Conservation (phyloP, 148 eudicot species). For the Amaranthus cruentus region DNA sequence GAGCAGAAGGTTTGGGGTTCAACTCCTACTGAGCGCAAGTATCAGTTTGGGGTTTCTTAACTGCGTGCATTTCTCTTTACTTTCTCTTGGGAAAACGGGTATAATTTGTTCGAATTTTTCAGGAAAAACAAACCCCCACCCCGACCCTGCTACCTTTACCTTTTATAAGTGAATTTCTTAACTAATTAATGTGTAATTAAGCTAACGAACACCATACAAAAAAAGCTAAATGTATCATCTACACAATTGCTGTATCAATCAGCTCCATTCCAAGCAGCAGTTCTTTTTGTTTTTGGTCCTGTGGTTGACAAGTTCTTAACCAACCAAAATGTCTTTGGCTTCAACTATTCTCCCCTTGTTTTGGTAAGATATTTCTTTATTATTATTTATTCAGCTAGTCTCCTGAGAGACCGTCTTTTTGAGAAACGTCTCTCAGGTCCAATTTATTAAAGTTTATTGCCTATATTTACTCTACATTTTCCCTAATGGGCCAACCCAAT, state of each 20-base stretch:
- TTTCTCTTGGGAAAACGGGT: no score
- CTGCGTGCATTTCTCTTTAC: no score
- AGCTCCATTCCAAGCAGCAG: conserved; percentile 83
- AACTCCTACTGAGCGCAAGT: no score
- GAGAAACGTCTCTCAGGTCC: no score
- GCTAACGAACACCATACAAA: conserved; percentile 90
- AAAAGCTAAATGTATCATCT: conserved; percentile 80
- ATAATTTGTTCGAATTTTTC: no score
- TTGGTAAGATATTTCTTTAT: conserved; percentile 36
- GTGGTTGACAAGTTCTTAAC: conserved; percentile 67
- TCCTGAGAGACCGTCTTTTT: no score
- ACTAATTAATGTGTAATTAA: conserved; percentile 19
- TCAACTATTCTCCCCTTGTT: conserved; percentile 62
- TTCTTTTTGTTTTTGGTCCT: conserved; percentile 73
- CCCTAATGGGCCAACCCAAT: no score
- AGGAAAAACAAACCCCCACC: no score
- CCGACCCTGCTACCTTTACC: background rate
- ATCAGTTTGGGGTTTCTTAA: no score
- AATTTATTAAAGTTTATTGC: no score
- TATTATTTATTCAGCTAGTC: background rate
- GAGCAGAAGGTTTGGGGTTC: no score
- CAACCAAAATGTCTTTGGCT: conserved; percentile 66
- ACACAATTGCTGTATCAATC: conserved; percentile 85
- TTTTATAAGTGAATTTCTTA: conserved; percentile 14
- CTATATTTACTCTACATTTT: no score